Percentiles rank a stretch among this genome's conserved stretches.
Evolutionary conservation across 805 yeast genomes (phyloP).

Genomic region (Candida peoriensis): DNA sequence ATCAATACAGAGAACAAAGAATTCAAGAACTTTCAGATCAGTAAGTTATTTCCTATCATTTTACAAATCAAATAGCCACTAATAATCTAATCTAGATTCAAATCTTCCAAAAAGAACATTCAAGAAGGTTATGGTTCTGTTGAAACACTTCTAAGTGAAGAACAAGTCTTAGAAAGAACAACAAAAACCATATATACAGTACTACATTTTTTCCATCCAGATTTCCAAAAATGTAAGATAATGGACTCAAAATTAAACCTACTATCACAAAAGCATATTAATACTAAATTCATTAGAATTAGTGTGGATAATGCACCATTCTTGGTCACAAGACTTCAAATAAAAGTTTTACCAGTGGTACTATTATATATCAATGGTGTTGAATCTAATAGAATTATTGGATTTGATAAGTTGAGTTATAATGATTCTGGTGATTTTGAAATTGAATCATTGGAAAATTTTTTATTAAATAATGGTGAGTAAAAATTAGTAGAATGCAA

Average conservation of each 20-base stretch:
- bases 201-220: conserved; percentile 60
- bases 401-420: conserved; percentile 56
- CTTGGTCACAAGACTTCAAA: conserved; percentile 53
- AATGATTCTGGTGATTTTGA: conserved; percentile 41
- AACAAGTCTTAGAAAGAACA: conserved; percentile 48
- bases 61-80: neutral
- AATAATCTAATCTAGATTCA: conserved; percentile 22
- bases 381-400: conserved; percentile 58
- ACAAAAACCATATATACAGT: conserved; percentile 38
- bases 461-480: conserved; percentile 26
- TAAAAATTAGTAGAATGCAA: no score
- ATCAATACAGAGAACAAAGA: conserved; percentile 57
- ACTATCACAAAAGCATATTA: conserved; percentile 55
- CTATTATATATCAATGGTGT: conserved; percentile 54
- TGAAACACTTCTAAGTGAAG: conserved; percentile 43
- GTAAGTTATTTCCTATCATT: conserved; percentile 9
- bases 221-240: conserved; percentile 53
- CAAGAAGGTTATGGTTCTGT: conserved; percentile 42
- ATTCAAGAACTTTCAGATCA: conserved; percentile 49
- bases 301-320: conserved; percentile 69
- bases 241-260: conserved; percentile 44
- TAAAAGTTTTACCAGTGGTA: conserved; percentile 70
- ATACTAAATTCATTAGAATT: conserved; percentile 47
- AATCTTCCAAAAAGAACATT: conserved; percentile 28
- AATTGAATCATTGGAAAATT: conserved; percentile 43